Conservation (phyloP, 2,329 filamentous ascomycete genomes). For the Sarocladium oryzae region DNA sequence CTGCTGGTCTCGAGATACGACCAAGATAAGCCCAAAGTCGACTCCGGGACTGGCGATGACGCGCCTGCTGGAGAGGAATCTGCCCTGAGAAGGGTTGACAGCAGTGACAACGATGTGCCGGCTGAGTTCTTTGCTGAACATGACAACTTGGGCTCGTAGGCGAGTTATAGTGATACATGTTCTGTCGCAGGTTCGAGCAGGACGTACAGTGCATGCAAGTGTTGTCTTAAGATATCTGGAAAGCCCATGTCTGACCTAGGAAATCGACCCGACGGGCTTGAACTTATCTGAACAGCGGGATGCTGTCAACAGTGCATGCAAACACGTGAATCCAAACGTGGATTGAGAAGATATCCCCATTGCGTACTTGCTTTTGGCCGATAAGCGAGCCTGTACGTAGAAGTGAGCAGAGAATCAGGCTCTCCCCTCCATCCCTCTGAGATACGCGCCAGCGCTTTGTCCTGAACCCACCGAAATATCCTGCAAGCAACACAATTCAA, state of each 20-base stretch:
- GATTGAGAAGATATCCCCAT: too few species aligned
- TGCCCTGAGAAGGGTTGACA: conserved; percentile 14
- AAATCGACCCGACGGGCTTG: too few species aligned
- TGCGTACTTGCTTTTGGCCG: too few species aligned
- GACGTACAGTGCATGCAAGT: too few species aligned
- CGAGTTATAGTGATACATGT: too few species aligned
- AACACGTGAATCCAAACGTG: too few species aligned
- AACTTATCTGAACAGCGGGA: too few species aligned
- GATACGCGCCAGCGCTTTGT: background rate
- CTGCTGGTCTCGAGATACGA: conserved; percentile 29
- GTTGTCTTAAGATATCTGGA: too few species aligned
- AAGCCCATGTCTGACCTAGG: too few species aligned
- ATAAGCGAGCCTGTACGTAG: background rate
- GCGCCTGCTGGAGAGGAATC: background rate
- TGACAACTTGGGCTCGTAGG: background rate
- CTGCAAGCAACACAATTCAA: background rate
- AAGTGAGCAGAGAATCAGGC: conserved; percentile 3
- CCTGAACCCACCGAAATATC: background rate
- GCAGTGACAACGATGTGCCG: conserved; percentile 44
- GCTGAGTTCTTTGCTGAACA: conserved; percentile 46
- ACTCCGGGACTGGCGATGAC: background rate
- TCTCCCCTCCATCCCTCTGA: background rate
- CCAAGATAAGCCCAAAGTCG: background rate
- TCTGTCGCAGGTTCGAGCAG: too few species aligned
- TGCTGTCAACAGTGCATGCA: too few species aligned